These are phyloP conservation scores for Acacia acuminata DNA, from an alignment of 306 rosid species.

Conservation along the genomic window DNA sequence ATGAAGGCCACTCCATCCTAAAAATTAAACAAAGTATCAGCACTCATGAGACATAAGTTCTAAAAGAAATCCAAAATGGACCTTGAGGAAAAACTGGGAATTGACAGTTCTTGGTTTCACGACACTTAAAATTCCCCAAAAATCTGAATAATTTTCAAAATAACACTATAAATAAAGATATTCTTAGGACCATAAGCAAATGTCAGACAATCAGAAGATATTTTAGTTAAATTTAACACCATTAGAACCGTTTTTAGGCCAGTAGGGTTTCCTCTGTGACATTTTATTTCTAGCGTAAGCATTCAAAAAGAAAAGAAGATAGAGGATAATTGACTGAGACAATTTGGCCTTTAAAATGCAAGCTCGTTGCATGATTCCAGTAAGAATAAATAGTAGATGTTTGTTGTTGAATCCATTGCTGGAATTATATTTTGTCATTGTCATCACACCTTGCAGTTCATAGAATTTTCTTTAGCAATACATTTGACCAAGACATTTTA, in stretches of 20 bases:
- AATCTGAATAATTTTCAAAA: not conserved
- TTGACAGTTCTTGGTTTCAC: not conserved
- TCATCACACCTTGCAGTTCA: not conserved
- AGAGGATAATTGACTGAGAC: too few relatives aligned
- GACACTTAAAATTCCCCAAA: not conserved
- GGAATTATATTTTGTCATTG: not conserved
- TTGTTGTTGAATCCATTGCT: not conserved
- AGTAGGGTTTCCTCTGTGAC: not conserved
- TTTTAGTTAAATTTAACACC: not conserved
- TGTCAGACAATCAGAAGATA: not conserved
- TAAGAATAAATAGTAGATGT: not conserved
- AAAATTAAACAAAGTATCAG: constrained; percentile 21
- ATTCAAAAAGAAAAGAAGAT: too few relatives aligned
- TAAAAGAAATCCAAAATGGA: not conserved
- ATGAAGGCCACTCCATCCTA: constrained; percentile 98
- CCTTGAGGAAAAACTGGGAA: not conserved
- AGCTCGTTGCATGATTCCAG: not conserved
- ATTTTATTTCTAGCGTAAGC: not conserved
- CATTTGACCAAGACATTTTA: not conserved
- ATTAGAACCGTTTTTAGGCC: not conserved
- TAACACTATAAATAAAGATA: too few relatives aligned
- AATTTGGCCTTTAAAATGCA: not conserved
- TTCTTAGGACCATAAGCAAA: too few relatives aligned
- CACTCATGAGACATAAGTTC: not conserved
- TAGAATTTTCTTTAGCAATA: not conserved